phyloP scores from a whole-genome alignment of 2,329 filamentous ascomycete genomes.

The Scedosporium aurantiacum region DNA sequence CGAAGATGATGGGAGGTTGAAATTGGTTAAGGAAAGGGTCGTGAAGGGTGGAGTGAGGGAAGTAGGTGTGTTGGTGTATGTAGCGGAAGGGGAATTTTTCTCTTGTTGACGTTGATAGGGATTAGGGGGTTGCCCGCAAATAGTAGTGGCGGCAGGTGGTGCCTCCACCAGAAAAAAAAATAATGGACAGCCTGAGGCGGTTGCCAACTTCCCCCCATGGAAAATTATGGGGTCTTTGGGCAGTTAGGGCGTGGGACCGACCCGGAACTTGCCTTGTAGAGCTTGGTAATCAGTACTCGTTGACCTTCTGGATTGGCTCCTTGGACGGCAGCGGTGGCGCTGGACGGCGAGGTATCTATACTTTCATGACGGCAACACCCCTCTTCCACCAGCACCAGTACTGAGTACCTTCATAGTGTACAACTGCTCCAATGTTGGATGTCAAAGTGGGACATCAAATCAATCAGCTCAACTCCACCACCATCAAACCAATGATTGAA shows the following conservation, averaged over 20 bases:
- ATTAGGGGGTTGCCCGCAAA: conserved; percentile 1
- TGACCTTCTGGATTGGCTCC: background rate
- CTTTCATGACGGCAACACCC: background rate
- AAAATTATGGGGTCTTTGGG: background rate
- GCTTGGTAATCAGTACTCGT: background rate
- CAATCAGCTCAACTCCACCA: too few species aligned
- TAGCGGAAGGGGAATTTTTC: conserved; percentile 6
- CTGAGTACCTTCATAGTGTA: background rate
- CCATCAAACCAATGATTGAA: too few species aligned
- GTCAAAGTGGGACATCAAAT: too few species aligned
- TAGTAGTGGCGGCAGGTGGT: background rate
- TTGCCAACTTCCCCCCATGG: background rate
- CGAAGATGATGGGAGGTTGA: conserved; percentile 2
- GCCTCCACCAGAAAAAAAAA: conserved; percentile 1
- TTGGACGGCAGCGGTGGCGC: background rate
- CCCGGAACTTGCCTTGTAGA: background rate
- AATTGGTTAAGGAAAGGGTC: conserved; percentile 6
- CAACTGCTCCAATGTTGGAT: too few species aligned
- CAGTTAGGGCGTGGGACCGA: conserved; percentile 1
- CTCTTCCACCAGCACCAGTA: background rate
- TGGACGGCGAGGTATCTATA: background rate
- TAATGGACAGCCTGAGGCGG: background rate
- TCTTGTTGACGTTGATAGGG: conserved; percentile 8
- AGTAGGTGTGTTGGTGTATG: background rate
- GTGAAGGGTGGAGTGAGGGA: conserved; percentile 6